These are phyloP conservation scores for Trichosporon faecale DNA, from an alignment of 1,284 basidiomycete genomes.

Conservation along the genomic window DNA sequence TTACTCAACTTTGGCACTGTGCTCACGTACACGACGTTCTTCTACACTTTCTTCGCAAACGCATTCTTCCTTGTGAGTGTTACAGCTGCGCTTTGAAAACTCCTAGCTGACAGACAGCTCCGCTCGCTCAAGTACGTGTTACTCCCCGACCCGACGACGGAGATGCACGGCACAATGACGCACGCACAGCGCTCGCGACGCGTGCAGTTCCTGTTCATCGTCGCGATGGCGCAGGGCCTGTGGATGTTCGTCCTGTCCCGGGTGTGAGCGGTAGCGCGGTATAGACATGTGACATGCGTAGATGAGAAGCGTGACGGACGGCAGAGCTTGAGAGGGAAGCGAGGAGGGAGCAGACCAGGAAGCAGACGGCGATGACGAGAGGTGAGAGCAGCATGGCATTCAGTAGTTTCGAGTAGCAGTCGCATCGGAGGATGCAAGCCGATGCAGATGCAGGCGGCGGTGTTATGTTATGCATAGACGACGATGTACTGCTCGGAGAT, in stretches of 20 bases:
- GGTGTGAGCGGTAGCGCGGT: constrained; percentile 49
- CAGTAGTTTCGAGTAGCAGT: neutral
- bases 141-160: constrained; percentile 64
- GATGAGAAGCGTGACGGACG: neutral
- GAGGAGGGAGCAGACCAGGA: neutral
- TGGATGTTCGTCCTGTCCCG: constrained; percentile 75
- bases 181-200: constrained; percentile 75
- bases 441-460: neutral
- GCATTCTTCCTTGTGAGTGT: constrained; percentile 84
- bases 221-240: constrained; percentile 68
- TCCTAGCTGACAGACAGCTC: constrained; percentile 54
- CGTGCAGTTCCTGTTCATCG: constrained; percentile 76
- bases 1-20: constrained; percentile 59
- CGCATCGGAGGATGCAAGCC: neutral
- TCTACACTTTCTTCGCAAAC: constrained; percentile 82
- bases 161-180: constrained; percentile 63
- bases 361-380: neutral
- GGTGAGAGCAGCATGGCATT: neutral
- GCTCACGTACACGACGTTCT: constrained; percentile 68
- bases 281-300: constrained; percentile 1
- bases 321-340: neutral
- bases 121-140: constrained; percentile 88
- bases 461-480: neutral
- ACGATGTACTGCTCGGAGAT: neutral
- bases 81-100: no score